Evolutionary conservation across 2,329 filamentous ascomycete genomes (phyloP), one percentile per base, ranked within the genome.

Genomic region (Botrytis aclada): DNA sequence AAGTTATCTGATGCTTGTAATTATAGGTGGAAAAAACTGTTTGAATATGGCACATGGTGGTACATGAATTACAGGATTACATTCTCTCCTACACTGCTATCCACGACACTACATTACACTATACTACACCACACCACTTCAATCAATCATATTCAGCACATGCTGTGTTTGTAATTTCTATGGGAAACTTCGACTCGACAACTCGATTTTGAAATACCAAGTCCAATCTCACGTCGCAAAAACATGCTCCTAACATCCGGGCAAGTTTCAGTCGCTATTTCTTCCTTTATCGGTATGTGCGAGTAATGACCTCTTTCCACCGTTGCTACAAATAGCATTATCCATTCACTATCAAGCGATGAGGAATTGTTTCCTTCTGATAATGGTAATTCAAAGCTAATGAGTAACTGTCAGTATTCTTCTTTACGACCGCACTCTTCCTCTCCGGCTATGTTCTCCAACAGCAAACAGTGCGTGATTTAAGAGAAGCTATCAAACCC

Each of bases 391-490:
- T 67, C 76, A 71, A 60, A 72, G 29, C 54, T 45, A 56, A 56
- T 45, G 22, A n/a, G 25, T 43, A 73, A 0, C 3, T 18, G 18
- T n/a, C 47, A 91, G 92, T 97, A 74, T 84, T 93, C 75, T 81
- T 93, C 39, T 97, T 93, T 82, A 97, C 94, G 4, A 82, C 90
- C 54, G 88, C 94, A 7, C 89, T 98, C 39, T 98, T 98, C 82
- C 86, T 97, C 45, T 94, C 93, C 69, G 95, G 95, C 79, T 97
- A 97, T 81, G 88, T 90, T 4, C 87, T 97, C 70, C 95, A 98
- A 80, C 95, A 98, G 82, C 89, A 93, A 78, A 96, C 94, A 0
- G 88, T 97, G 7, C 88, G 88, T 75, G 91, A 91, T 77, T 87
- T 98, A 45, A 92, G 95, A 78, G 85, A 86, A 72, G 92, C 92